Base-by-base conservation (phyloP, 768 basidiomycete genomes). In the Naganishia antarctica region DNA sequence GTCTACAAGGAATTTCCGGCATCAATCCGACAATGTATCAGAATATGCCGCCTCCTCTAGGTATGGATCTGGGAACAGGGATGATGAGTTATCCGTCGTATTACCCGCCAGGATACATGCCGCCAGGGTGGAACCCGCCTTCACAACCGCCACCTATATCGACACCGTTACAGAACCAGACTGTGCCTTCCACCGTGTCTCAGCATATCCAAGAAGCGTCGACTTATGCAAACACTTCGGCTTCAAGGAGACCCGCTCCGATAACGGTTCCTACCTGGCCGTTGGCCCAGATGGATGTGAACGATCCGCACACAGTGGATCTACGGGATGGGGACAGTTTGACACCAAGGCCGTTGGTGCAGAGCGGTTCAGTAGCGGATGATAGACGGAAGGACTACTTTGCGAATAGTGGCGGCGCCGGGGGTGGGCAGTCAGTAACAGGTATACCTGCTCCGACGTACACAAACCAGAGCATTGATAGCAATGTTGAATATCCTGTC, bases 41-140 rank as follows among this genome's bases (percentile, higher is more conserved):
- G 12, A 25, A 8, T 18, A 44, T 60, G 41, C 59, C 59, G 18
- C 59, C 41, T 29, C 18, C 53, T 23, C 6, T 57, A 8, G 28
- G 43, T 6, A 44, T 9, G 43, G n/a, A 44, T 21, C 43, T 37
- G 11, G 12, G 31, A 2, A 29, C 21, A 13, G 53, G 34, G 18
- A 37, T 40, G 53, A 57, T 57, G 53, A 34, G 53, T n/a, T 57
- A 47, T 37, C 46, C 62, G n/a, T 43, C 41, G 25, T 51, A 44
- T 63, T 50, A 26, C 7, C 31, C 62, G 8, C 47, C 41, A 16
- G 63, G 53, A 16, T 64, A 58, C 16, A 46, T 64, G 57, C 63
- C 62, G n/a, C 61, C 62, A 21, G 40, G 23, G 1, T 53, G 41
- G 49, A 32, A 28, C 26, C 25, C 31, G 15, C 47, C 61, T 29